These are phyloP conservation scores for Dillenia turbinata DNA, from an alignment of 164 flowering plant genomes.

Conservation along the genomic window DNA sequence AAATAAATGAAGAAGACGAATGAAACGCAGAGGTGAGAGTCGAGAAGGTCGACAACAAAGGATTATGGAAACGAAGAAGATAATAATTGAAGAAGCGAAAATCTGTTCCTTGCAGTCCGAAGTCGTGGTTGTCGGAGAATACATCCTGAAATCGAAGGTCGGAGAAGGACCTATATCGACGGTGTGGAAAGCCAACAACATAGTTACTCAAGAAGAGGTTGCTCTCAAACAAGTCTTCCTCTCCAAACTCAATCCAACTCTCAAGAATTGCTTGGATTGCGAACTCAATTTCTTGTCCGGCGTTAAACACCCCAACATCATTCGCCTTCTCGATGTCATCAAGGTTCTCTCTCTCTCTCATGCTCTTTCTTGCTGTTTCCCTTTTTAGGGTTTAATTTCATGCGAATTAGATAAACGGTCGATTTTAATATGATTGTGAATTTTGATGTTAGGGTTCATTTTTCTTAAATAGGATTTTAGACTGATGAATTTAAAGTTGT, in stretches of 20 bases:
- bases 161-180: conserved; percentile 33
- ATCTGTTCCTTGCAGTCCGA: neutral
- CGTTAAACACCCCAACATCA: conserved; percentile 64
- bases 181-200: conserved; percentile 55
- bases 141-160: conserved; percentile 28
- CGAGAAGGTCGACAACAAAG: too few species aligned
- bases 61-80: too few species aligned
- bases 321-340: conserved; percentile 48
- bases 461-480: too few species aligned
- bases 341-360: conserved; percentile 27
- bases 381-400: too few species aligned
- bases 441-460: too few species aligned
- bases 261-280: conserved; percentile 45
- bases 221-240: conserved; percentile 54
- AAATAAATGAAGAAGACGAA: too few species aligned
- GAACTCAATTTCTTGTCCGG: conserved; percentile 58
- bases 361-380: too few species aligned
- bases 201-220: conserved; percentile 32
- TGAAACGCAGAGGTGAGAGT: too few species aligned
- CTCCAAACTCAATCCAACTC: conserved; percentile 39
- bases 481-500: too few species aligned
- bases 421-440: too few species aligned
- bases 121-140: conserved; percentile 19
- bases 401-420: too few species aligned
- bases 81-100: neutral